Percentiles rank a stretch among this genome's conserved stretches.
These are phyloP conservation scores for Nakataea oryzae DNA, from an alignment of 2,329 filamentous ascomycete species.

Conservation along the genomic window DNA sequence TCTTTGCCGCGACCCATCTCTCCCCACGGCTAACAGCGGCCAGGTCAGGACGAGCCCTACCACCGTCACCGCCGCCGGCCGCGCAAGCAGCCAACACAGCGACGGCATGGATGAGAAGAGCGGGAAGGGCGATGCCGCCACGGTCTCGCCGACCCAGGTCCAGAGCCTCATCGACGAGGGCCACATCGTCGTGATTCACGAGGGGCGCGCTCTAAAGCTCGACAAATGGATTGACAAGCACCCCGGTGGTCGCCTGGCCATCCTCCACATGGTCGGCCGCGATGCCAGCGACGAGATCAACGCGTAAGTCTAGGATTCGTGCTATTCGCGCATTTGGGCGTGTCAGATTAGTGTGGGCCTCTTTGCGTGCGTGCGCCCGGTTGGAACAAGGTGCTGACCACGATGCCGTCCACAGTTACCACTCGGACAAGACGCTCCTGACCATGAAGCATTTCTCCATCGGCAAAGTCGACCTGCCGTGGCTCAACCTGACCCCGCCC, in stretches of 20 bases:
- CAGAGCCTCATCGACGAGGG: constrained; percentile 43
- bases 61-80: neutral
- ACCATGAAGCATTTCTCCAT: constrained; percentile 52
- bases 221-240: constrained; percentile 48
- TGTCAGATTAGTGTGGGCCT: neutral
- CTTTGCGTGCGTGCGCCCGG: neutral
- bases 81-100: neutral
- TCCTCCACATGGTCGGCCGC: constrained; percentile 50
- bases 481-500: constrained; percentile 48
- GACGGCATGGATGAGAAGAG: neutral
- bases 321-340: neutral
- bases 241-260: constrained; percentile 47
- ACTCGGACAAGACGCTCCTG: constrained; percentile 38
- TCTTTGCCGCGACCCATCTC: neutral
- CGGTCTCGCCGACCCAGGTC: constrained; percentile 20
- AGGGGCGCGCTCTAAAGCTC: constrained; percentile 42
- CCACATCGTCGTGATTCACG: constrained; percentile 43
- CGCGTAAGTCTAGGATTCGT: constrained; percentile 27
- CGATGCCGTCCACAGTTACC: constrained; percentile 36
- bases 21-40: neutral
- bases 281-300: constrained; percentile 50
- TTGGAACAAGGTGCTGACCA: constrained; percentile 14
- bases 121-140: constrained; percentile 16
- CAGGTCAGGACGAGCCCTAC: neutral
- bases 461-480: constrained; percentile 40